Evolutionary conservation across 2,329 filamentous ascomycete genomes (phyloP).

Genomic region (Fusarium clavum): DNA sequence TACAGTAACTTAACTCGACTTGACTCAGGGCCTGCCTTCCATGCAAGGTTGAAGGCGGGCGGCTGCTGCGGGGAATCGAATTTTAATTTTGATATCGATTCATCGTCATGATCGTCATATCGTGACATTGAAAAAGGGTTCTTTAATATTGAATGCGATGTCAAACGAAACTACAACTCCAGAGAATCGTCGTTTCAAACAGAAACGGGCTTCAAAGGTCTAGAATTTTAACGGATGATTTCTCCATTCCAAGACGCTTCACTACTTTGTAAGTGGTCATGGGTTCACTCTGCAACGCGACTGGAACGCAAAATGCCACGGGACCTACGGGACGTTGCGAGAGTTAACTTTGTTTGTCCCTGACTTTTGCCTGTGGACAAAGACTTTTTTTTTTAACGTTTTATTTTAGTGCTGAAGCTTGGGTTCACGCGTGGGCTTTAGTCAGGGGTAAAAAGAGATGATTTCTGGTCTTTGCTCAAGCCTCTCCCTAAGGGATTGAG

Average conservation of each 20-base stretch:
- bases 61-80: slow-evolving; percentile 31
- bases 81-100: slow-evolving; percentile 6
- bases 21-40: slow-evolving; percentile 13
- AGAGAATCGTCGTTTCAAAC: slow-evolving; percentile 16
- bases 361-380: slow-evolving; percentile 12
- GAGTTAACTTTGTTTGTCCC: slow-evolving; percentile 20
- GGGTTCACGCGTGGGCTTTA: slow-evolving; percentile 22
- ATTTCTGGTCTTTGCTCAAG: slow-evolving; percentile 7
- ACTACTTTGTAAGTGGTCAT: not conserved
- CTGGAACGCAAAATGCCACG: slow-evolving; percentile 36
- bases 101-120: slow-evolving; percentile 17
- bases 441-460: slow-evolving; percentile 19
- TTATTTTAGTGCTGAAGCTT: slow-evolving; percentile 33
- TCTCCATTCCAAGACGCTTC: slow-evolving; percentile 15
- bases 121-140: not conserved
- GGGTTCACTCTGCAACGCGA: slow-evolving; percentile 30
- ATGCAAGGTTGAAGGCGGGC: slow-evolving; percentile 11
- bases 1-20: slow-evolving; percentile 9
- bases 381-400: slow-evolving; percentile 30
- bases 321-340: slow-evolving; percentile 42
- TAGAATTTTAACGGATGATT: slow-evolving; percentile 18
- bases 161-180: slow-evolving; percentile 5
- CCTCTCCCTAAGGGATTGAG: slow-evolving; percentile 10
- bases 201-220: slow-evolving; percentile 18
- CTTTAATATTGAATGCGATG: not conserved